Base-by-base conservation (phyloP, 75 land plant genomes). In the Chamaecyparis obtusa region DNA sequence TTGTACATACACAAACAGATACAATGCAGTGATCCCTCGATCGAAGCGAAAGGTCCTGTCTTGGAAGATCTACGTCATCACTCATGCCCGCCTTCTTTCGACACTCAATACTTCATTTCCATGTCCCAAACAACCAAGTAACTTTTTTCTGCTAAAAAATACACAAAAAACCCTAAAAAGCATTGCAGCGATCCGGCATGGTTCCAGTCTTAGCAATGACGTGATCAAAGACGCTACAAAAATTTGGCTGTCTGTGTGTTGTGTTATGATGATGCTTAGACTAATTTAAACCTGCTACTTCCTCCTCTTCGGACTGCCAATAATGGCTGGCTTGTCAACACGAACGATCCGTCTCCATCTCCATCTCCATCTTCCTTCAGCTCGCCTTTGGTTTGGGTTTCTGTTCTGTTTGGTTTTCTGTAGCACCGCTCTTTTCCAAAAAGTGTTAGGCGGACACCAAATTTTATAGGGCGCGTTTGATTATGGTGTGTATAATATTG, bases 361-460 rank as follows among this genome's bases (percentile, higher is more conserved):
- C 27, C 6, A 2, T 15, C 64, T 64, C 6, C 69, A 24, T 64
- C 5, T 5, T 0, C 24, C n/a, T n/a, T n/a, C n/a, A n/a, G n/a
- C 71, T 67, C 71, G 9, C 71, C 6, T 67, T 67, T 67, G 71
- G 2, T 24, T 67, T 33, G 1, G 51, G 48, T 16, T 81, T n/a
- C 44, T 30, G 21, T 80, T 80, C 27, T n/a, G 9, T 81, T 44
- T 81, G 51, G 32, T 43, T 81, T 13, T 41, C 32, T 81, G 83
- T 81, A 44, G 11, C 51, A 21, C 48, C 83, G 83, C 83, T 80
- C 35, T 44, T 44, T 27, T 44, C 83, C 83, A 44, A 81, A 81
- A 81, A 81, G 83, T 81, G 30, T 81, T 46, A 81, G 83, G 83
- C 83, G 83, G 83, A 81, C 83, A 49, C 49, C 83, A 81, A 81